Evolutionary conservation across 768 basidiomycete species (phyloP).

Genomic region (Leccinum variicolor): DNA sequence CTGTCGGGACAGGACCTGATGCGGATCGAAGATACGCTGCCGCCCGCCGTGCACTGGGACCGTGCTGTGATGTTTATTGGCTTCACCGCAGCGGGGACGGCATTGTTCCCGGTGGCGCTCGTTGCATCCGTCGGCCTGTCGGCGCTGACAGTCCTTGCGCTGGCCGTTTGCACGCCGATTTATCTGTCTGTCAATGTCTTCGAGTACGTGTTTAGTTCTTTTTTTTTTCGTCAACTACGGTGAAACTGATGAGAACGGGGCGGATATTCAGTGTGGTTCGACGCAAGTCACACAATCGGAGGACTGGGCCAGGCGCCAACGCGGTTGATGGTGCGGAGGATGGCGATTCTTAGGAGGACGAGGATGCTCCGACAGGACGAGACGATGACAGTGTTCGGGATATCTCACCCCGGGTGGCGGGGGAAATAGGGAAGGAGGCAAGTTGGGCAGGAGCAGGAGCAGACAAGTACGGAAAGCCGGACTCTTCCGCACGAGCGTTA

Average conservation of each 20-base stretch:
- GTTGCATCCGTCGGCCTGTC: slow-evolving; percentile 10
- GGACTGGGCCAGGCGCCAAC: too few species aligned
- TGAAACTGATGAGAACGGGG: too few species aligned
- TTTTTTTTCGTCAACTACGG: neutral
- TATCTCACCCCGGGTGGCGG: too few species aligned
- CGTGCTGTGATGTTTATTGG: neutral
- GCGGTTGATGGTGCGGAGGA: too few species aligned
- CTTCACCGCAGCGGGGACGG: neutral
- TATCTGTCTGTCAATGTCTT: neutral
- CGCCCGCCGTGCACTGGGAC: slow-evolving; percentile 23
- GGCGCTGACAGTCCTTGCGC: neutral
- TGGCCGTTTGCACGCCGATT: neutral
- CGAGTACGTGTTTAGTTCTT: neutral
- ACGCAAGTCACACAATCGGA: neutral
- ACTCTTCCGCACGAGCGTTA: too few species aligned
- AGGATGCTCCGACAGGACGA: neutral
- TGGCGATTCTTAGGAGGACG: too few species aligned
- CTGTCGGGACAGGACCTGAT: slow-evolving; percentile 15
- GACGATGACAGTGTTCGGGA: too few species aligned
- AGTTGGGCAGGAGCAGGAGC: neutral
- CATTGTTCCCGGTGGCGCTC: slow-evolving; percentile 11
- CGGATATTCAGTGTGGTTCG: too few species aligned
- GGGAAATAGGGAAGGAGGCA: too few species aligned
- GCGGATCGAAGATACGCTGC: slow-evolving; percentile 11
- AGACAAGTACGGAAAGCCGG: too few species aligned